Evolutionary conservation across 352 stramenopile species (phyloP), one percentile per base, ranked within the genome.

Genomic region (Aphanomyces cochlioides): DNA sequence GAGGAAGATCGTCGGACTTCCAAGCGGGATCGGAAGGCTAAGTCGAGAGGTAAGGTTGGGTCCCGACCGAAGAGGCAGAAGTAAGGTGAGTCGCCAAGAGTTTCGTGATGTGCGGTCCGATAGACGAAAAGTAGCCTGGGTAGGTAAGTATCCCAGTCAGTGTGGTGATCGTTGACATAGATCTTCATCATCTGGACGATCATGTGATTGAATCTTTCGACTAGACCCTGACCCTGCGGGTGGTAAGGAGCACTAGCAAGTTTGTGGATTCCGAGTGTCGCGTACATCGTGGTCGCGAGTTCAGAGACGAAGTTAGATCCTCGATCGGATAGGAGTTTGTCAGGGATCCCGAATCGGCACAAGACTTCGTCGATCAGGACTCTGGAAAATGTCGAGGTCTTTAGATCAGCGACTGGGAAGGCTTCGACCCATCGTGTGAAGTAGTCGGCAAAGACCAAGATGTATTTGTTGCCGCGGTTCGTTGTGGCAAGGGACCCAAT

Each of bases 181-280:
- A 58, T 58, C 50, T 58, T 58, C n/a, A 58, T n/a, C 50, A 58
- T 58, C 8, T 58, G 50, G 8, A 58, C n/a, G 8, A 58, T 58
- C n/a, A 2, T 58, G 50, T 58, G 50, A 58, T 58, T 58, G 50
- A 58, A 19, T 21, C 50, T 1, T 19, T 58, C 50, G n/a, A 58
- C 50, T 13, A 58, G 50, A 58, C 50, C n/a, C 2, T 58, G 3
- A 1, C 50, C 50, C 3, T 58, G 50, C 1, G 50, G 50, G 50
- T 58, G 50, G 3, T 21, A 21, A 34, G 50, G n/a, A 2, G 50
- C 50, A 1, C 8, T 21, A 12, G 50, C 50, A 38, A 58, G 50
- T 34, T 58, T 58, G 50, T 58, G 13, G 50, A 58, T 58, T 1
- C 50, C 50, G n/a, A 58, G 50, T 19, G 50, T 58, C 2, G 50